Evolutionary conservation across 208 protist genomes (phyloP), one percentile per base, ranked within the genome.

Genomic region (Leishmania major): DNA sequence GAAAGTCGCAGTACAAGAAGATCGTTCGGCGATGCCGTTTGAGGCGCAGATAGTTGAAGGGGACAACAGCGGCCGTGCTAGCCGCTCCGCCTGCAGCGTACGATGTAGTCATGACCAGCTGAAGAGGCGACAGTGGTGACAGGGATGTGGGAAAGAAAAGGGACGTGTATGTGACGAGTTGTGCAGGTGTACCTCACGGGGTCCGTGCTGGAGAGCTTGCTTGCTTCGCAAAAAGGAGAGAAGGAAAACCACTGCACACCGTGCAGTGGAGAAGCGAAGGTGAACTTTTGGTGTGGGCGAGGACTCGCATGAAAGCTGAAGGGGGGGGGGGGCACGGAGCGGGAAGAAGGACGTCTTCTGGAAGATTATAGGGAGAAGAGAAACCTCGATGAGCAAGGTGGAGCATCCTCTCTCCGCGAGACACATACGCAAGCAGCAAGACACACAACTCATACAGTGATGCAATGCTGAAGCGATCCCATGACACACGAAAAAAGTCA

Each of bases 1-100:
- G 91, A 49, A 98, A 93, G 80, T 98, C 95, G 78, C 95, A 98
- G 87, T 96, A 93, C 55, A 98, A 78, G 82, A 98, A 98, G 51
- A 98, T 93, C 22, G 92, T 96, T 28, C 90, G 84, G n/a, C 93
- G 89, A 81, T 95, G 88, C 7, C 93, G 92, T 84, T 89, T 92
- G 40, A 97, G 85, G 2, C 93, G 90, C 53, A 97, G 67, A 79
- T 96, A 97, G 80, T 96, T 95, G 10, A 91, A 87, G 4, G 92
- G 93, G 2, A 83, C 69, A n/a, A 86, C 62, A 8, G 82, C 78
- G 11, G 28, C 45, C 10, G 62, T 69, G 43, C 59, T 75, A 45
- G 31, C 72, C 55, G 28, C 82, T n/a, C 78, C 78, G 31, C 70
- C 53, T 13, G 71, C 35, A 5, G 78, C 66, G 62, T 86, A 86